Conservation (phyloP, 2,329 filamentous ascomycete species). For the Xylariaceae sp. region DNA sequence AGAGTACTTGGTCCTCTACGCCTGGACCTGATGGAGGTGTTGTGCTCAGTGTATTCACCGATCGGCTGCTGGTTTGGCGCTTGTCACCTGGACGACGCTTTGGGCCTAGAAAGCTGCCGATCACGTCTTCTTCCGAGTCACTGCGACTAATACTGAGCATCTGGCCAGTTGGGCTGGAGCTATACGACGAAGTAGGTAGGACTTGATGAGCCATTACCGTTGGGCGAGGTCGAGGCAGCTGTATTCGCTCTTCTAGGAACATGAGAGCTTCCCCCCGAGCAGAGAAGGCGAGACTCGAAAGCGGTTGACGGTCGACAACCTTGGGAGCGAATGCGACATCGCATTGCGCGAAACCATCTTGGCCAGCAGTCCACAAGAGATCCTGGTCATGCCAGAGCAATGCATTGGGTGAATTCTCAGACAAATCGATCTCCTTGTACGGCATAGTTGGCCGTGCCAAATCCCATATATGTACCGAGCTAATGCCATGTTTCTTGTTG, state of each 20-base stretch:
- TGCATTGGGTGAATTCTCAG: conserved; percentile 58
- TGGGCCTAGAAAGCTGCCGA: conserved; percentile 61
- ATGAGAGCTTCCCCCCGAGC: conserved; percentile 61
- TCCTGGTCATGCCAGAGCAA: conserved; percentile 68
- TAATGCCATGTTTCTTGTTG: conserved; percentile 57
- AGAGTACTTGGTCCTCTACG: conserved; percentile 49
- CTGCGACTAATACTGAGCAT: conserved; percentile 61
- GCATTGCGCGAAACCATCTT: conserved; percentile 66
- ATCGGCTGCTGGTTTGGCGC: conserved; percentile 48
- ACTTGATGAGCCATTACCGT: conserved; percentile 28
- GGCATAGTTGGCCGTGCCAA: conserved; percentile 68
- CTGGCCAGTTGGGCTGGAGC: conserved; percentile 52
- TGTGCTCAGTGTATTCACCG: conserved; percentile 51
- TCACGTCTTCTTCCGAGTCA: conserved; percentile 67
- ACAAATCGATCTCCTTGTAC: conserved; percentile 66
- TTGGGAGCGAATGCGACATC: conserved; percentile 67
- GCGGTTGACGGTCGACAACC: conserved; percentile 63
- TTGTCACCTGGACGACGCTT: conserved; percentile 44
- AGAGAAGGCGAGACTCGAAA: conserved; percentile 64
- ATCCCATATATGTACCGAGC: conserved; percentile 68
- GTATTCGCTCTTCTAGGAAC: conserved; percentile 62
- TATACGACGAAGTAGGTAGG: conserved; percentile 45
- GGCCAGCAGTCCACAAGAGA: conserved; percentile 67
- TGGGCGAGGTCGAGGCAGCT: conserved; percentile 46
- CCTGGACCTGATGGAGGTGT: conserved; percentile 54